Evolutionary conservation across 257 asterid genomes (phyloP).

Genomic region (Anisodus tanguticus): DNA sequence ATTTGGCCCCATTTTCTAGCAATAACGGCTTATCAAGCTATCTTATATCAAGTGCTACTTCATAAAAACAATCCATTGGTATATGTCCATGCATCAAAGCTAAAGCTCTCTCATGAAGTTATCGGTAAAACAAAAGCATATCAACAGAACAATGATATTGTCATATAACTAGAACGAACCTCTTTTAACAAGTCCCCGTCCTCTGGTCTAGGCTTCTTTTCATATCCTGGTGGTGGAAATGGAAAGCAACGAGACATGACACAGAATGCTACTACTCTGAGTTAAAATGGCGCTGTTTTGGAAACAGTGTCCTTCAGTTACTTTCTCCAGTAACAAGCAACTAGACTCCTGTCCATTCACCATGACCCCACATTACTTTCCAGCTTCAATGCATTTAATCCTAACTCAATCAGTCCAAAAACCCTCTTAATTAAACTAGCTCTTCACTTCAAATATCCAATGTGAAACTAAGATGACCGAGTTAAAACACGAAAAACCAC

Average conservation of each 20-base stretch:
- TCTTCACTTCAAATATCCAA: slow-evolving; percentile 24
- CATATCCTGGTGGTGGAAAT: slow-evolving; percentile 97
- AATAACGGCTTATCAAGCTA: background rate
- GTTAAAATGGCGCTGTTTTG: slow-evolving; percentile 40
- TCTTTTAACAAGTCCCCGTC: slow-evolving; percentile 63
- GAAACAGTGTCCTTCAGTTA: slow-evolving; percentile 47
- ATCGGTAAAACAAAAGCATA: slow-evolving; percentile 33
- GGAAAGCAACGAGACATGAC: slow-evolving; percentile 99
- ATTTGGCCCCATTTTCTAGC: background rate
- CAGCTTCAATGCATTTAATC: slow-evolving; percentile 46
- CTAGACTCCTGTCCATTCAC: slow-evolving; percentile 64
- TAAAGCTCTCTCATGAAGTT: slow-evolving; percentile 36
- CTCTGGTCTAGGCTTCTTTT: slow-evolving; percentile 64
- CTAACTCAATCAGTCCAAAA: slow-evolving; percentile 32
- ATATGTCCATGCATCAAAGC: slow-evolving; percentile 14
- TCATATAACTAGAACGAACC: slow-evolving; percentile 51
- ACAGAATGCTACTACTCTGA: slow-evolving; percentile 46
- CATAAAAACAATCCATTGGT: background rate
- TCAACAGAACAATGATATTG: slow-evolving; percentile 24
- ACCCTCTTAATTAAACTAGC: slow-evolving; percentile 13
- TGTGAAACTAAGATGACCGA: background rate
- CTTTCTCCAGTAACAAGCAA: slow-evolving; percentile 56
- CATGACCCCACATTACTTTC: slow-evolving; percentile 72
- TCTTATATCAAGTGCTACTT: background rate
- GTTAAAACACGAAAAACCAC: background rate